Base-by-base conservation (phyloP, 2,329 filamentous ascomycete genomes). In the Sporothrix pallida region DNA sequence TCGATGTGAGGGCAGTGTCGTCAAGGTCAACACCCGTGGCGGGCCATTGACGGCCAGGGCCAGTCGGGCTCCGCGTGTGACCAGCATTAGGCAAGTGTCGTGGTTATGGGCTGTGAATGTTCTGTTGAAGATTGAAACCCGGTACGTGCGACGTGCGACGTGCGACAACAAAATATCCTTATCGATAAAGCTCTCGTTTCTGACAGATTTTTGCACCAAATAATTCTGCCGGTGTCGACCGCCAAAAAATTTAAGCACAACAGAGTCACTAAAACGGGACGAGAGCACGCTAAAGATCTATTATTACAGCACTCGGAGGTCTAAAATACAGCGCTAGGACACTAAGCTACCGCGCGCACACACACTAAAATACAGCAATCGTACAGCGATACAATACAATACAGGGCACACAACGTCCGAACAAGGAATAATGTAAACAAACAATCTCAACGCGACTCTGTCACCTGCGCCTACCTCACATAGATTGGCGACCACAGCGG, bases 11-110 rank as follows among this genome's bases (percentile, higher is more conserved):
- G 62, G 42, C 62, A 67, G 26, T 23, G 62, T 26, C n/a, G 42
- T 9, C 62, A 44, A 26, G n/a, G 31, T 58, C 7, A n/a, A 2
- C 10, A 17, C 37, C 20, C 42, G n/a, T 48, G 62, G 0, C 10
- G 26, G 31, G 3, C 31, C 31, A 37, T 37, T 37, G 31, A 37
- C 31, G 31, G 31, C 31, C 62, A 44, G 62, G 13, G 42, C 62
- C 62, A 7, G 48, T 15, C n/a, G 26, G 42, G 62, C 20, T 10
- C 17, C 58, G 15, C 69, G 65, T 42, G 48, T 20, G n/a, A 60
- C 37, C 17, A 74, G 72, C 74, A 75, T 75, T 67, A 67, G 73
- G 44, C 15, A 20, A 31, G 52, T 17, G 62, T 67, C n/a, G n/a
- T 42, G n/a, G 42, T 17, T 13, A 9, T 23, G 17, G n/a, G 17